These are phyloP conservation scores for Penicillium flavigenum DNA, from an alignment of 495 filamentous ascomycete genomes.

Conservation along the genomic window DNA sequence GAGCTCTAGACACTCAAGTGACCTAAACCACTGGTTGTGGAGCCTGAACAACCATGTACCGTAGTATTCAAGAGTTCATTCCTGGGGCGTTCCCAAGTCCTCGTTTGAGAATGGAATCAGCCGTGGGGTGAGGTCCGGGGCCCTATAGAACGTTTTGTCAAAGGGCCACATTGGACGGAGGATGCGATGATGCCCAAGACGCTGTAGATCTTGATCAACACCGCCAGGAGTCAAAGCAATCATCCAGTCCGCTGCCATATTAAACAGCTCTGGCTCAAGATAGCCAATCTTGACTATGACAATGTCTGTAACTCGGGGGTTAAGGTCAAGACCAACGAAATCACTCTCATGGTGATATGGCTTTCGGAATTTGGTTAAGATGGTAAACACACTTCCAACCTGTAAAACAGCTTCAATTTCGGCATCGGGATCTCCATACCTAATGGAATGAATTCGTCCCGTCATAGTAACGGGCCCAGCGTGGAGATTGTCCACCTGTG, in stretches of 20 bases:
- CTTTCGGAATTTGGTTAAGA: slow-evolving; percentile 56
- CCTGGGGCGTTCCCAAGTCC: neutral
- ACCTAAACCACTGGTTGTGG: too few relatives aligned
- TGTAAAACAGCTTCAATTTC: slow-evolving; percentile 52
- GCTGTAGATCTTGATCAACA: slow-evolving; percentile 53
- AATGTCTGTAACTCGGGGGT: slow-evolving; percentile 48
- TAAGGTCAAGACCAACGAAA: slow-evolving; percentile 51
- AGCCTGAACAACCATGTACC: too few relatives aligned
- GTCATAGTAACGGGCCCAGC: slow-evolving; percentile 54
- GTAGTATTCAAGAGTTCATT: neutral
- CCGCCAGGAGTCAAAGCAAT: slow-evolving; percentile 55
- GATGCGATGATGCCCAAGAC: slow-evolving; percentile 51
- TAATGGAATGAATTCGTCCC: slow-evolving; percentile 53
- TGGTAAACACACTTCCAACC: slow-evolving; percentile 54
- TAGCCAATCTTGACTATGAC: slow-evolving; percentile 63
- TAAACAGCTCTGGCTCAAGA: slow-evolving; percentile 56
- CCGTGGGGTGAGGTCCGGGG: slow-evolving; percentile 40
- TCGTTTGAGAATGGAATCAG: slow-evolving; percentile 48
- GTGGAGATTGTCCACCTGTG: slow-evolving; percentile 54
- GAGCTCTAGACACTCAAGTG: too few relatives aligned
- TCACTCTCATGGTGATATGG: slow-evolving; percentile 58
- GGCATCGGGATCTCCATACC: slow-evolving; percentile 51
- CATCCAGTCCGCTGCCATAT: slow-evolving; percentile 57
- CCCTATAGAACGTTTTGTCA: slow-evolving; percentile 37
- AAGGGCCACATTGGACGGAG: slow-evolving; percentile 58